Evolutionary conservation across 2,329 filamentous ascomycete genomes (phyloP).

Genomic region (Alternaria consortialis): DNA sequence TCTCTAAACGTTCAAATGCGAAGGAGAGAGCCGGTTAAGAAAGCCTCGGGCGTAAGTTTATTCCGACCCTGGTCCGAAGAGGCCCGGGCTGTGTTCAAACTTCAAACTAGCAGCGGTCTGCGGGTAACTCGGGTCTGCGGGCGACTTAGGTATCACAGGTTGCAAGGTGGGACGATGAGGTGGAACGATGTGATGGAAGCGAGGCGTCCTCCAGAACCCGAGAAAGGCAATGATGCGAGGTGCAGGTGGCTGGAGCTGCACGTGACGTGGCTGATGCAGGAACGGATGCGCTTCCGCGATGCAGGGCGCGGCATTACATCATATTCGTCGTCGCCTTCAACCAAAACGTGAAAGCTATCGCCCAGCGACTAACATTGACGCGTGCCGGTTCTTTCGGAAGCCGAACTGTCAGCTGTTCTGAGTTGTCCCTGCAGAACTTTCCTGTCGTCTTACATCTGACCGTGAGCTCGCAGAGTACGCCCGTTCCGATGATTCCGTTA

Average conservation of each 20-base stretch:
- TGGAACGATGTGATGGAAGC: not conserved
- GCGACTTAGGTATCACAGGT: not conserved
- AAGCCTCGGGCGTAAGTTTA: not conserved
- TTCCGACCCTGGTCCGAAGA: not conserved
- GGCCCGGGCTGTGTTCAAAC: not conserved
- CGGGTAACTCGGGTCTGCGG: not conserved
- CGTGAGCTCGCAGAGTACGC: not conserved
- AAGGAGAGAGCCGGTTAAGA: not conserved
- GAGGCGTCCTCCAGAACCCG: not conserved
- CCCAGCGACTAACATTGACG: not conserved
- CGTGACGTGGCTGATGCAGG: conserved; percentile 9
- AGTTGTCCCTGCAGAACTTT: conserved; percentile 3
- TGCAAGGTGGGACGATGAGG: not conserved
- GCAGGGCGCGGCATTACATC: conserved; percentile 12
- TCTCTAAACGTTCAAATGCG: not conserved
- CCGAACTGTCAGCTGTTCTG: conserved; percentile 14
- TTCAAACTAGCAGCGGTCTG: not conserved
- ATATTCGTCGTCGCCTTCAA: not conserved
- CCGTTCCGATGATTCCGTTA: conserved; percentile 18
- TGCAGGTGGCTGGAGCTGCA: conserved; percentile 2
- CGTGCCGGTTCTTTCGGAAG: conserved; percentile 20
- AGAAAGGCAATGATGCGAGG: not conserved
- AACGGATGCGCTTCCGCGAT: not conserved
- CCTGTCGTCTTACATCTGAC: conserved; percentile 3
- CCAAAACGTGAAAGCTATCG: not conserved